These are phyloP conservation scores for Saccharomycopsis amapae DNA, from an alignment of 805 yeast species.

Conservation along the genomic window DNA sequence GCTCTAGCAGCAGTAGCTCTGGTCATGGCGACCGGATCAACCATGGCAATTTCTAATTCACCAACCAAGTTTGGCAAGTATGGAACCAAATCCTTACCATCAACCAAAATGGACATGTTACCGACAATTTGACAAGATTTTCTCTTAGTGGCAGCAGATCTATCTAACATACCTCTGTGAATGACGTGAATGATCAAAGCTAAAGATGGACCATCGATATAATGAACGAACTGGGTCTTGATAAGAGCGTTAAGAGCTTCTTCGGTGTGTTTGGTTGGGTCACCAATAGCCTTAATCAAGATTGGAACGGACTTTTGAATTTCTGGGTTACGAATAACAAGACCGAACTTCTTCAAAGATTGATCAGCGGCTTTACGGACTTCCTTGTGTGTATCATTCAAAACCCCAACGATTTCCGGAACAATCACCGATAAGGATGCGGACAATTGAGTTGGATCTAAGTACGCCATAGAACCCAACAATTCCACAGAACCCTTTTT, in stretches of 20 bases:
- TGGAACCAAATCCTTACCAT: slow-evolving; percentile 75
- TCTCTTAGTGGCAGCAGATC: slow-evolving; percentile 88
- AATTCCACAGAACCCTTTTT: slow-evolving; percentile 95
- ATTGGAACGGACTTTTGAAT: slow-evolving; percentile 86
- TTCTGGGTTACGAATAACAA: slow-evolving; percentile 95
- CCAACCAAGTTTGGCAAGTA: slow-evolving; percentile 70
- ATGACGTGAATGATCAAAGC: slow-evolving; percentile 93
- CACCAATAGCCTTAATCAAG: slow-evolving; percentile 87
- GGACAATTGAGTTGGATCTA: slow-evolving; percentile 91
- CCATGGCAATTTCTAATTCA: slow-evolving; percentile 90
- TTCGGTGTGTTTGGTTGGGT: slow-evolving; percentile 87
- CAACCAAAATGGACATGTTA: slow-evolving; percentile 95
- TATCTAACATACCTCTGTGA: slow-evolving; percentile 89
- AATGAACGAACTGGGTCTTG: slow-evolving; percentile 91
- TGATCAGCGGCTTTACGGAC: slow-evolving; percentile 93
- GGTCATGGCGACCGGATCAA: slow-evolving; percentile 96
- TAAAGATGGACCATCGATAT: slow-evolving; percentile 95
- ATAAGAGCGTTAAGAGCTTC: slow-evolving; percentile 79
- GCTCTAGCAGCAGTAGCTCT: slow-evolving; percentile 98
- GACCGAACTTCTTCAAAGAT: slow-evolving; percentile 86
- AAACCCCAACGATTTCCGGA: slow-evolving; percentile 92
- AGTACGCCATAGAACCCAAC: slow-evolving; percentile 95
- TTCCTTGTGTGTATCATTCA: slow-evolving; percentile 93
- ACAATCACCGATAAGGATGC: slow-evolving; percentile 83
- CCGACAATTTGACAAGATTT: slow-evolving; percentile 98